Evolutionary conservation across 208 protist species (phyloP).

Genomic region (Leptomonas pyrrhocoris): DNA sequence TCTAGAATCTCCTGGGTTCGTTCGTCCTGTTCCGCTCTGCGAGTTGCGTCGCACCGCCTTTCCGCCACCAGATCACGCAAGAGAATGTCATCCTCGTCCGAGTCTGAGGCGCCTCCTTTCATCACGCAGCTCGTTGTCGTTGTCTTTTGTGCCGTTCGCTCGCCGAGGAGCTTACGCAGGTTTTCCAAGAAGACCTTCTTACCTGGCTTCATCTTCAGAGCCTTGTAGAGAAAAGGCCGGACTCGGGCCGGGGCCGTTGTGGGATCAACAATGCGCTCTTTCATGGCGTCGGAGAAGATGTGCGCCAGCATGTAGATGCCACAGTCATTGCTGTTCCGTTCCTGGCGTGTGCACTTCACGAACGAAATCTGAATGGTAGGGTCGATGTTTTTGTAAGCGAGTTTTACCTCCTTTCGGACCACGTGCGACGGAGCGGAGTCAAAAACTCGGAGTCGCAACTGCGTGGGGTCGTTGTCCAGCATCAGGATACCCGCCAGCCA

Average conservation of each 20-base stretch:
- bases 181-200: too few species aligned
- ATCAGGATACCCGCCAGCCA: slow-evolving; percentile 1
- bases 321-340: neutral
- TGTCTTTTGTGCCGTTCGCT: too few species aligned
- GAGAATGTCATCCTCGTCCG: too few species aligned
- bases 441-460: neutral
- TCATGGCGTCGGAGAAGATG: neutral
- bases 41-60: neutral
- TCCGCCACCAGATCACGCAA: too few species aligned
- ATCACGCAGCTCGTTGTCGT: too few species aligned
- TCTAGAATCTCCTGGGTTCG: neutral
- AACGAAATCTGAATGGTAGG: neutral
- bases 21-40: neutral
- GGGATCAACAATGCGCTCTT: too few species aligned
- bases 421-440: neutral
- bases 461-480: neutral
- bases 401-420: neutral
- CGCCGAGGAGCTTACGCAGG: too few species aligned
- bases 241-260: neutral
- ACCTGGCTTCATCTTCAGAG: neutral
- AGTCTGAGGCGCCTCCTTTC: too few species aligned
- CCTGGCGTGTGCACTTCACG: neutral
- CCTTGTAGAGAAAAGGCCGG: neutral
- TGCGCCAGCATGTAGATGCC: neutral
- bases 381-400: neutral